A percentile compares a stretch with the other conserved stretches of the same genome.
phyloP scores from a whole-genome alignment of 768 basidiomycete genomes.

The Lentinula detonsa region DNA sequence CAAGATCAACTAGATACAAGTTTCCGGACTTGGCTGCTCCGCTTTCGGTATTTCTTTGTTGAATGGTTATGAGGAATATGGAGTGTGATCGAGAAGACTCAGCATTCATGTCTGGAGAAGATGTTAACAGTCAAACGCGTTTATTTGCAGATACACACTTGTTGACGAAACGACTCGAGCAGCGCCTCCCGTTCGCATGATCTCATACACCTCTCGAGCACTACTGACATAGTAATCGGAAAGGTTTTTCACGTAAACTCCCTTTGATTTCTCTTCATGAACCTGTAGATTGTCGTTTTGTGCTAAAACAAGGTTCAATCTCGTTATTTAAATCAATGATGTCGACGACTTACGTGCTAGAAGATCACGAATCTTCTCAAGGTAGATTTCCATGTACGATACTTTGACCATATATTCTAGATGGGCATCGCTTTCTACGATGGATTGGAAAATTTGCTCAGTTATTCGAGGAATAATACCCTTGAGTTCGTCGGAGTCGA shows the following conservation, averaged over 20 bases:
- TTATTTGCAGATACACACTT: constrained; percentile 46
- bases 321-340: background rate
- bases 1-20: constrained; percentile 94
- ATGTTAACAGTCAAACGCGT: background rate
- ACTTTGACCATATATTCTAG: constrained; percentile 99
- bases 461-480: constrained; percentile 98
- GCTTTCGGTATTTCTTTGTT: constrained; percentile 93
- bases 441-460: constrained; percentile 98
- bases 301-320: constrained; percentile 36
- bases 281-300: constrained; percentile 98
- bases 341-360: constrained; percentile 69
- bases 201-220: constrained; percentile 94
- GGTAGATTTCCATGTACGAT: constrained; percentile 99
- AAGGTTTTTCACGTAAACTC: constrained; percentile 96
- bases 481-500: constrained; percentile 88
- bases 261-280: constrained; percentile 96
- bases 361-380: constrained; percentile 92
- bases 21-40: constrained; percentile 97
- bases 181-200: constrained; percentile 94
- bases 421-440: constrained; percentile 90
- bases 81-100: constrained; percentile 99
- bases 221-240: constrained; percentile 98
- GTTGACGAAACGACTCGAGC: constrained; percentile 92
- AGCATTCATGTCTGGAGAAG: constrained; percentile 89
- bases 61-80: constrained; percentile 96